phyloP scores from a whole-genome alignment of 2,329 filamentous ascomycete species.

The Hymenoscyphus occultus region DNA sequence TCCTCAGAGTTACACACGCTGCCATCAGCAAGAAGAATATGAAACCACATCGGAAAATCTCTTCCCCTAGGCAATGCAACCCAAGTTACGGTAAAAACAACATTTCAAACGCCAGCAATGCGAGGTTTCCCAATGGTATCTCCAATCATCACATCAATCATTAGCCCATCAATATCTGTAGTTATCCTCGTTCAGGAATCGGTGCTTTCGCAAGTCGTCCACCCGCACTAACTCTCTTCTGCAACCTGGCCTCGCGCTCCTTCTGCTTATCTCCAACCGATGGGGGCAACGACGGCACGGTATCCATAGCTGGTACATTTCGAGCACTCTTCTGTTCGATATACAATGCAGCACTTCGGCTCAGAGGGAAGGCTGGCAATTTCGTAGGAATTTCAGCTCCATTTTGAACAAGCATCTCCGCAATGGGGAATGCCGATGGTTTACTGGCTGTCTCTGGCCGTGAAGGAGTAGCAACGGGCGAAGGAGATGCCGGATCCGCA shows the following conservation, averaged over 20 bases:
- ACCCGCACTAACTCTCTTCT: conserved; percentile 77
- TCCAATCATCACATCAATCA: conserved; percentile 31
- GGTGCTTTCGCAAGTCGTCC: conserved; percentile 58
- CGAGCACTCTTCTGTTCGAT: conserved; percentile 70
- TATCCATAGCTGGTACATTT: conserved; percentile 48
- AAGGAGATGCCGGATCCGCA: conserved; percentile 82
- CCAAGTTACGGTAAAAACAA: conserved; percentile 16
- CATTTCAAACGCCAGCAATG: conserved; percentile 35
- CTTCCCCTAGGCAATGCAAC: conserved; percentile 20
- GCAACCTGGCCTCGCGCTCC: conserved; percentile 66
- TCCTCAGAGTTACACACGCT: not conserved
- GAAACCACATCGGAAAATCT: conserved; percentile 4
- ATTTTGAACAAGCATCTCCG: conserved; percentile 89
- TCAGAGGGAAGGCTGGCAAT: conserved; percentile 79
- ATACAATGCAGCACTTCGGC: conserved; percentile 75
- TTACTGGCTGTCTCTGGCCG: conserved; percentile 43
- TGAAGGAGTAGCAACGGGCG: conserved; percentile 44
- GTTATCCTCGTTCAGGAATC: conserved; percentile 33
- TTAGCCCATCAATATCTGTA: conserved; percentile 16
- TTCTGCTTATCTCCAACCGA: conserved; percentile 52
- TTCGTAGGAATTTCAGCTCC: conserved; percentile 79
- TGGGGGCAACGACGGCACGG: conserved; percentile 58
- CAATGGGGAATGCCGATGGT: conserved; percentile 74
- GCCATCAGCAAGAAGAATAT: not conserved
- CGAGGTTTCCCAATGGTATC: conserved; percentile 34